Conservation (phyloP, 169 alveolate genomes). For the Cryptosporidium bovis region DNA sequence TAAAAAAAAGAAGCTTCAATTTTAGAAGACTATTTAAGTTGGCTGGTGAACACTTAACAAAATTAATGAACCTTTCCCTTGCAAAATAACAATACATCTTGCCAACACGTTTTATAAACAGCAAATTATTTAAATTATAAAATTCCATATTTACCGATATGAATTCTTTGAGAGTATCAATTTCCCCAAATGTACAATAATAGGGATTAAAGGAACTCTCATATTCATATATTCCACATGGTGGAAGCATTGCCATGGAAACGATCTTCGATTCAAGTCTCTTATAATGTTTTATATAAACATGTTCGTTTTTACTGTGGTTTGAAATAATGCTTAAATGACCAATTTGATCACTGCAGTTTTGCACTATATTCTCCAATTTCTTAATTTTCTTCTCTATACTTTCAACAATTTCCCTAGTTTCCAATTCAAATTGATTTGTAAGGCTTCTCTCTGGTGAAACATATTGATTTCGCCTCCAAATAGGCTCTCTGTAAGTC, state of each 20-base stretch:
- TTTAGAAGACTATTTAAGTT: neutral
- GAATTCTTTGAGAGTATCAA: constrained; percentile 6
- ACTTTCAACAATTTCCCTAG: constrained; percentile 35
- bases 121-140: neutral
- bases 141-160: constrained; percentile 11
- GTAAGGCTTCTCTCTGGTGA: neutral
- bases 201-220: constrained; percentile 60
- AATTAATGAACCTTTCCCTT: constrained; percentile 33
- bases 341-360: neutral
- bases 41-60: neutral
- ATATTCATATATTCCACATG: constrained; percentile 23
- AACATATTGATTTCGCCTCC: neutral
- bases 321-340: neutral
- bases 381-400: constrained; percentile 41
- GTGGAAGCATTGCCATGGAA: constrained; percentile 51
- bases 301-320: neutral
- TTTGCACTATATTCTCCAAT: constrained; percentile 4
- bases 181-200: constrained; percentile 26
- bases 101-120: constrained; percentile 12
- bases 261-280: constrained; percentile 21
- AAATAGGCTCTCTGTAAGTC: neutral
- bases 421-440: constrained; percentile 18
- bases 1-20: constrained; percentile 17
- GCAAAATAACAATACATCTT: constrained; percentile 55
- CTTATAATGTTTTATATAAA: neutral